Conservation (phyloP, 352 stramenopile genomes). For the Globisporangium carolinianum region DNA sequence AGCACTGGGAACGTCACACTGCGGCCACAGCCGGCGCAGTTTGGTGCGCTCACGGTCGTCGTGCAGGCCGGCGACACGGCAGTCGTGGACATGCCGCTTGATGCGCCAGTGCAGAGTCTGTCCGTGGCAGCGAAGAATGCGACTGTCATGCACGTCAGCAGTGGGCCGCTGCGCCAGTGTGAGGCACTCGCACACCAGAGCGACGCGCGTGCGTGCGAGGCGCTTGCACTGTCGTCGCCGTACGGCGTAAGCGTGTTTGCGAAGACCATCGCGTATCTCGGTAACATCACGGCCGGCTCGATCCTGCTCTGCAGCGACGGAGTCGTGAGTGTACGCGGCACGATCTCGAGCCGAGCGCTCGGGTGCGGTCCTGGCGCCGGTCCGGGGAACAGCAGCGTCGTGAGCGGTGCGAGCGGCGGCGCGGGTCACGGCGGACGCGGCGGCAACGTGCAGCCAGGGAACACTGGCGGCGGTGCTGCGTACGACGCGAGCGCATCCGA, state of each 20-base stretch:
- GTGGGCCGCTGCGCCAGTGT: slow-evolving; percentile 37
- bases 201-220: slow-evolving; percentile 28
- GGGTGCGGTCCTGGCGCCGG: slow-evolving; percentile 45
- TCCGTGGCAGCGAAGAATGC: slow-evolving; percentile 39
- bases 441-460: slow-evolving; percentile 50
- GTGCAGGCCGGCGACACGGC: slow-evolving; percentile 24
- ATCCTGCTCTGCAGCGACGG: slow-evolving; percentile 49
- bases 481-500: slow-evolving; percentile 27
- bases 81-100: slow-evolving; percentile 49
- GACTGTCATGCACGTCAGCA: slow-evolving; percentile 33
- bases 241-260: slow-evolving; percentile 49
- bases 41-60: slow-evolving; percentile 29
- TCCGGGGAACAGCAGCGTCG: slow-evolving; percentile 44
- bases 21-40: slow-evolving; percentile 36
- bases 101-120: slow-evolving; percentile 42
- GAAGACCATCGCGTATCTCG: slow-evolving; percentile 23
- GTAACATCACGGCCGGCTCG: slow-evolving; percentile 46
- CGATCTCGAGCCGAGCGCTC: slow-evolving; percentile 30
- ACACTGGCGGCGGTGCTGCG: slow-evolving; percentile 29
- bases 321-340: slow-evolving; percentile 28
- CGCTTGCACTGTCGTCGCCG: slow-evolving; percentile 13
- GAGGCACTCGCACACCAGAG: slow-evolving; percentile 32
- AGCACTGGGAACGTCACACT: slow-evolving; percentile 37
- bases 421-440: slow-evolving; percentile 62
- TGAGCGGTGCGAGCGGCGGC: slow-evolving; percentile 45